Conservation (phyloP, 768 basidiomycete genomes). For the Collybia sordida region DNA sequence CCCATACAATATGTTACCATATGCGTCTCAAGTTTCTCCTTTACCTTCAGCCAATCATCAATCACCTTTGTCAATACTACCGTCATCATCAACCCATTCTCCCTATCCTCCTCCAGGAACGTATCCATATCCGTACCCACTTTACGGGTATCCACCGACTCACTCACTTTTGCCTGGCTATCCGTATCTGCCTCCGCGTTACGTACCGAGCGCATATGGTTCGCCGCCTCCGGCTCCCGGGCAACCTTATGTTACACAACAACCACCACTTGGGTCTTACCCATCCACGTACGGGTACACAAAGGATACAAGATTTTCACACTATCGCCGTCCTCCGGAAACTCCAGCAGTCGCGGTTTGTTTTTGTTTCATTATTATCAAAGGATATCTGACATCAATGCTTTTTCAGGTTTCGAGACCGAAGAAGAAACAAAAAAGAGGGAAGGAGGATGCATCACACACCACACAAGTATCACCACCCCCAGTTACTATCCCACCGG, state of each 20-base stretch:
- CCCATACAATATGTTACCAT: slow-evolving; percentile 29
- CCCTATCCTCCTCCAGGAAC: slow-evolving; percentile 1
- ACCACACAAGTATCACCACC: no score
- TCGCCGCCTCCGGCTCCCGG: slow-evolving; percentile 13
- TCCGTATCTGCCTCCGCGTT: background rate
- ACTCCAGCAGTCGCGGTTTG: no score
- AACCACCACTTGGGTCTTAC: background rate
- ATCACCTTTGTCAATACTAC: slow-evolving; percentile 10
- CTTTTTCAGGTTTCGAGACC: no score
- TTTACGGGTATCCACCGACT: slow-evolving; percentile 9
- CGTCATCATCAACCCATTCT: background rate
- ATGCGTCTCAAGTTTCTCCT: background rate
- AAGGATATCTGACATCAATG: no score
- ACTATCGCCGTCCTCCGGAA: background rate
- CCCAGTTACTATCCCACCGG: no score
- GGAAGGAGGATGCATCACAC: no score
- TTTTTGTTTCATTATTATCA: no score
- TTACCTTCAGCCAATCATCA: slow-evolving; percentile 2
- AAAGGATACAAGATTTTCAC: background rate
- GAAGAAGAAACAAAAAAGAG: no score
- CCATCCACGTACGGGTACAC: slow-evolving; percentile 4
- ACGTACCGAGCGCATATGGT: slow-evolving; percentile 5
- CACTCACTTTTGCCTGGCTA: slow-evolving; percentile 6
- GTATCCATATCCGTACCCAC: slow-evolving; percentile 15
- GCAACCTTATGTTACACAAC: slow-evolving; percentile 3